phyloP scores from a whole-genome alignment of 306 rosid species.

The Aeschynomene evenia region DNA sequence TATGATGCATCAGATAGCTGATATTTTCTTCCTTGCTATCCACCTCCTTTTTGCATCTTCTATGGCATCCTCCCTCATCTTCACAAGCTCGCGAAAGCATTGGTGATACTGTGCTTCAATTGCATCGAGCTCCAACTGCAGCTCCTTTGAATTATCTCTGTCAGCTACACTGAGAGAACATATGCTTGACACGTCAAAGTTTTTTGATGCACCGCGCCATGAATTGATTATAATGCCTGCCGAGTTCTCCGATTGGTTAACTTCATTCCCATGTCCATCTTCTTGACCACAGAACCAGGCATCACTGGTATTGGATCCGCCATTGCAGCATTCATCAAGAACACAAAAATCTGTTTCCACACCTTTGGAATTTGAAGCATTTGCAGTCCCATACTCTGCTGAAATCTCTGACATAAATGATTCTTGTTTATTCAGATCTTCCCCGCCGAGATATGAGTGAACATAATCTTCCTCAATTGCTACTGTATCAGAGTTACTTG shows the following conservation, averaged over 20 bases:
- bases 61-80: slow-evolving; percentile 68
- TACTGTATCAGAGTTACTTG: slow-evolving; percentile 24
- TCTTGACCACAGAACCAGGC: slow-evolving; percentile 32
- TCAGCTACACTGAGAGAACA: slow-evolving; percentile 42
- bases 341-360: slow-evolving; percentile 28
- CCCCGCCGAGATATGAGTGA: slow-evolving; percentile 36
- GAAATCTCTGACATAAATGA: slow-evolving; percentile 56
- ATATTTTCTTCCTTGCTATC: slow-evolving; percentile 51
- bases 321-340: slow-evolving; percentile 42
- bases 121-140: slow-evolving; percentile 67
- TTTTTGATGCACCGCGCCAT: slow-evolving; percentile 32
- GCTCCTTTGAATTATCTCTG: slow-evolving; percentile 35
- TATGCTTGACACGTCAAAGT: slow-evolving; percentile 42
- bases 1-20: slow-evolving; percentile 36
- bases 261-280: slow-evolving; percentile 28
- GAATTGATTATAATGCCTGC: slow-evolving; percentile 33
- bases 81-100: slow-evolving; percentile 52
- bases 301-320: slow-evolving; percentile 33
- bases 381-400: slow-evolving; percentile 36
- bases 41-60: slow-evolving; percentile 63
- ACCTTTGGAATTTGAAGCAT: slow-evolving; percentile 33
- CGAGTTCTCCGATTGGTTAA: slow-evolving; percentile 38
- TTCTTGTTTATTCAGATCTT: slow-evolving; percentile 49
- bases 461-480: slow-evolving; percentile 25
- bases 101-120: slow-evolving; percentile 57